Evolutionary conservation across 2,329 filamentous ascomycete genomes (phyloP), one percentile per base, ranked within the genome.

Genomic region (Nannizziopsis arthrosporioides): DNA sequence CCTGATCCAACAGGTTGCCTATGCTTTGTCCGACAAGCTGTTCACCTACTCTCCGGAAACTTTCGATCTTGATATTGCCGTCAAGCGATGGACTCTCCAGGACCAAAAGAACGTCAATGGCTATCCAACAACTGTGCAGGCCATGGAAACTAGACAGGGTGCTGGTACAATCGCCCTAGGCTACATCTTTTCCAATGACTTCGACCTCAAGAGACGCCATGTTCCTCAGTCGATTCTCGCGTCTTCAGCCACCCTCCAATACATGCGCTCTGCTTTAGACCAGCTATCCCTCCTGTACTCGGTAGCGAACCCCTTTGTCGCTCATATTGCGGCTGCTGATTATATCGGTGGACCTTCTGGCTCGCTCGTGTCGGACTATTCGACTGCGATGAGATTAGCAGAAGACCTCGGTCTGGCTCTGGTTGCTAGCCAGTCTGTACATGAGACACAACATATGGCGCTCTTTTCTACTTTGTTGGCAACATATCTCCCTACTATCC

Each of bases 131-230:
- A 73, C 80, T 11, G 79, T 96, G 41, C 75, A 89, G 52, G 71
- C 84, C 18, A 79, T 95, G 61, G 84, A 98, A 72, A 93, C 89
- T 38, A 78, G 92, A 47, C 79, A 84, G 49, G 92, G 92, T 51
- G 92, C 92, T 46, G 92, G 90, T 48, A 81, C 85, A 55, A 84
- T 96, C 62, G 88, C 92, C 17, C 77, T 98, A 42, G 92, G 92
- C 49, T 98, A 98, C 70, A 85, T 96, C 65, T 98, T 96, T 75
- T 95, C 89, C 52, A 86, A 87, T 61, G 92, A 98, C 69, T 95
- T 94, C 61, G 89, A 96, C 65, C 68, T 94, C 60, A 80, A 78
- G 72, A 95, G 92, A 75, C 81, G 89, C 56, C 81, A 92, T 63
- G 81, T 95, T 50, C 90, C 92, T 2, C 92, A 98, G 74, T 82